Base-by-base conservation (phyloP, 2,329 filamentous ascomycete species). In the Fusarium circinatum region DNA sequence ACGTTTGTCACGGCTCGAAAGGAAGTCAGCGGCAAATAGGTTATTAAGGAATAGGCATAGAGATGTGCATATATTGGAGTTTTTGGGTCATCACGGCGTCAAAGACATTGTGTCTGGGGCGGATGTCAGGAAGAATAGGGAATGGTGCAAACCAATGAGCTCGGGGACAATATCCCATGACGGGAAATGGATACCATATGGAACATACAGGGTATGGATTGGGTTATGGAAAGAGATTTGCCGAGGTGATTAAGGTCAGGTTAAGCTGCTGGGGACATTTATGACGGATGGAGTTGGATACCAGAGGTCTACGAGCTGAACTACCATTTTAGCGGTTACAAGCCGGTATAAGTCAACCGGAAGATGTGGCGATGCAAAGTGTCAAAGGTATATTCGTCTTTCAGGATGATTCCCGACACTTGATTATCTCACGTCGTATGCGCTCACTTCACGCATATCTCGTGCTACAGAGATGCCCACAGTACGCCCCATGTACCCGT, bases 1-100 rank as follows among this genome's bases (percentile, higher is more conserved):
- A 76, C 78, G 15, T 82, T 82, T 28, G 76, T 82, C 34, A 82
- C 81, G 8, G 81, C 79, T 7, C 78, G 73, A 44, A 82, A 80
- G 45, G 79, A 78, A 3, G 28, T 69, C 11, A 49, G 45, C n/a
- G 45, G 44, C 3, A 57, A 63, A 12, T 28, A 61, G n/a, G 38
- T 36, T 42, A 48, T 28, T 32, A 68, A 10, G n/a, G 28, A 48
- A 51, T n/a, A 47, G 39, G 51, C 26, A 32, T 42, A 49, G 57
- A 32, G 20, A 47, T 20, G 44, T 36, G 64, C 57, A 45, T 73
- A 41, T 28, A 69, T 20, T 5, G 71, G 71, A 74, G 71, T 72
- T 75, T 62, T 44, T 26, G 47, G 54, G 51, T 69, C 59, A n/a
- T 65, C 26, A 48, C 10, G 69, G 62, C 69, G 65, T 72, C 48